Evolutionary conservation across 768 basidiomycete species (phyloP).

Genomic region (Leccinum disarticulatum): DNA sequence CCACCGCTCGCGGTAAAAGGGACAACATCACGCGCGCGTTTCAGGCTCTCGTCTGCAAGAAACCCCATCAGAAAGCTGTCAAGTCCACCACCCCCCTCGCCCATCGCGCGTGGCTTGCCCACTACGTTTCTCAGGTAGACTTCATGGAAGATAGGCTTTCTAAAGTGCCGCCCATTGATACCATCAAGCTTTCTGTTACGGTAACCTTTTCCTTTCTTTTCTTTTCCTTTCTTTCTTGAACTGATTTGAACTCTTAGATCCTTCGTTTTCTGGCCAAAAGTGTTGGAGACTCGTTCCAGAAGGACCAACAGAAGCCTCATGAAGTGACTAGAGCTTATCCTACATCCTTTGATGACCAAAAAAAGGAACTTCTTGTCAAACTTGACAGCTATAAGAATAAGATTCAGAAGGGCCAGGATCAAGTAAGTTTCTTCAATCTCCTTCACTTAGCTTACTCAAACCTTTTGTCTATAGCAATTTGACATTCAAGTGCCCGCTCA

Average conservation of each 20-base stretch:
- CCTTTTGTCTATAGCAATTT: conserved; percentile 15
- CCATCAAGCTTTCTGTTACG: conserved; percentile 20
- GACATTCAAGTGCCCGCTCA: conserved; percentile 24
- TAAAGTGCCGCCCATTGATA: conserved; percentile 27
- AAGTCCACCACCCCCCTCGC: conserved; percentile 23
- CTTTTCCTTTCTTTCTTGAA: neutral
- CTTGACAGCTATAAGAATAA: conserved; percentile 32
- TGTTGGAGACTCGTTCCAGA: conserved; percentile 24
- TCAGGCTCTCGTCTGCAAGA: conserved; percentile 3
- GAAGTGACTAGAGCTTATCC: conserved; percentile 23
- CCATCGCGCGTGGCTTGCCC: conserved; percentile 33
- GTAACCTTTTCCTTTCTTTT: conserved; percentile 10
- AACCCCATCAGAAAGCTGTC: neutral
- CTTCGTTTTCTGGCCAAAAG: conserved; percentile 30
- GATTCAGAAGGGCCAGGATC: conserved; percentile 32
- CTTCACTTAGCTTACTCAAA: neutral
- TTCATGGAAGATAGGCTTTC: conserved; percentile 23
- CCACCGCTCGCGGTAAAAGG: conserved; percentile 5
- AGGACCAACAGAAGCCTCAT: conserved; percentile 27
- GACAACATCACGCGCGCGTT: conserved; percentile 21
- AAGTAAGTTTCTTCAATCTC: conserved; percentile 33
- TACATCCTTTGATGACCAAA: conserved; percentile 10
- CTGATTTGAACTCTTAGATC: conserved; percentile 17
- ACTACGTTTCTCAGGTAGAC: conserved; percentile 27
- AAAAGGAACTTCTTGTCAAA: conserved; percentile 17